A percentile compares a stretch with the other conserved stretches of the same genome.
Conservation (phyloP, 306 rosid genomes). For the Prunus armeniaca region DNA sequence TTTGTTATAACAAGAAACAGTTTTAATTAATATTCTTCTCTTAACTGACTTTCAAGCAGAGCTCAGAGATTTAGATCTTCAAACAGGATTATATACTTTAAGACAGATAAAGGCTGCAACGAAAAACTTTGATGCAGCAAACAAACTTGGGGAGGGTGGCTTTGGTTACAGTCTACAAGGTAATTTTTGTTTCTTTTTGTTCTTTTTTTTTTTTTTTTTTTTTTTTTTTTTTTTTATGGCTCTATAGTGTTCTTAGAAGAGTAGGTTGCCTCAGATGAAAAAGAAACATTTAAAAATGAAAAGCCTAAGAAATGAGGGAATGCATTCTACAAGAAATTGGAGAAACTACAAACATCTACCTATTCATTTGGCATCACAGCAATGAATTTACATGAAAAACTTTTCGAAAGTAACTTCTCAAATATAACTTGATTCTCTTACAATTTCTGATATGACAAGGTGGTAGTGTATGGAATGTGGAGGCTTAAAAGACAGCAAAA, state of each 20-base stretch:
- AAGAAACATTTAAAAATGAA: no score
- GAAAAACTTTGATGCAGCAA: slow-evolving; percentile 60
- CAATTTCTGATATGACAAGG: no score
- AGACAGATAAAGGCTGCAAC: slow-evolving; percentile 86
- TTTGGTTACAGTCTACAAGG: slow-evolving; percentile 94
- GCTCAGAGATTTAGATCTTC: slow-evolving; percentile 76
- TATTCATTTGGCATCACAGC: no score
- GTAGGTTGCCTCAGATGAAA: background rate
- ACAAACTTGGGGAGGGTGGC: slow-evolving; percentile 96
- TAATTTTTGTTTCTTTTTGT: slow-evolving; percentile 22
- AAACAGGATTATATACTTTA: slow-evolving; percentile 75
- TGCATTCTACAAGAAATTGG: background rate
- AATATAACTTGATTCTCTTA: no score
- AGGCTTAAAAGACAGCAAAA: no score
- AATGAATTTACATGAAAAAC: no score
- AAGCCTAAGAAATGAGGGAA: background rate
- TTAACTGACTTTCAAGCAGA: slow-evolving; percentile 40
- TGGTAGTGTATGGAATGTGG: no score
- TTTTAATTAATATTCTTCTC: background rate
- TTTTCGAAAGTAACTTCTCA: no score
- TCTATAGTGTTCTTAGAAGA: background rate
- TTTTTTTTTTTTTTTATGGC: background rate
- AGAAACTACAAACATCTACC: no score
- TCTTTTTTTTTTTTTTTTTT: background rate
- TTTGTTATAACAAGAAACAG: background rate